Conservation (phyloP, 148 eudicot genomes). For the Rhododendron ovatum region DNA sequence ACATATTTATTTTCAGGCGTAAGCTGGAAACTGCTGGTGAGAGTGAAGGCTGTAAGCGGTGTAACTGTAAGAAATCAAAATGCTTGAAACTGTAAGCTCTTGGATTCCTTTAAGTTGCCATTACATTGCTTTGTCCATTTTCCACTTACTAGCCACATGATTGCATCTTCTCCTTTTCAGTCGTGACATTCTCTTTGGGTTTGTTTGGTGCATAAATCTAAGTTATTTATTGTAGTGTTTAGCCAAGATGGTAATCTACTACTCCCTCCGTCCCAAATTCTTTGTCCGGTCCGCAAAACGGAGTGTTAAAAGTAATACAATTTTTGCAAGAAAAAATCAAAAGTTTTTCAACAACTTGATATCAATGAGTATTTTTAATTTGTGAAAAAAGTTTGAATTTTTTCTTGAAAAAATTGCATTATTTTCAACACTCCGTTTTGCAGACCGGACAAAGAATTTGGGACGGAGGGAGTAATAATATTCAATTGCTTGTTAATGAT, state of each 20-base stretch:
- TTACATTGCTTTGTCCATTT: neutral
- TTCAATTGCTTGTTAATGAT: conserved; percentile 8
- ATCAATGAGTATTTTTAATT: too few relatives aligned
- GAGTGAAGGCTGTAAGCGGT: conserved; percentile 73
- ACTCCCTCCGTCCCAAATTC: too few relatives aligned
- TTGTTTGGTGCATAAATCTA: neutral
- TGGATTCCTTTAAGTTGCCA: neutral
- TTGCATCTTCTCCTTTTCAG: neutral
- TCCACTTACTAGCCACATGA: neutral
- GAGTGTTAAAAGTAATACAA: too few relatives aligned
- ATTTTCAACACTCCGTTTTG: too few relatives aligned
- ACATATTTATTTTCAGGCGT: conserved; percentile 47
- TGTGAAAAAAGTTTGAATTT: too few relatives aligned
- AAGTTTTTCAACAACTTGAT: too few relatives aligned
- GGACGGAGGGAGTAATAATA: too few relatives aligned
- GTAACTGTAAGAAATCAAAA: conserved; percentile 95
- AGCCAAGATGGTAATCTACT: neutral
- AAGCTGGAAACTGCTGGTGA: conserved; percentile 61
- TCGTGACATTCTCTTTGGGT: neutral
- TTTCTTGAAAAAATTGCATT: too few relatives aligned
- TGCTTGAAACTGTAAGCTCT: conserved; percentile 95
- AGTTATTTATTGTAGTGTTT: neutral
- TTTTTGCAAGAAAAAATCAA: too few relatives aligned
- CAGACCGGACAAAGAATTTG: too few relatives aligned
- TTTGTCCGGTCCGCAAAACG: too few relatives aligned